phyloP scores from a whole-genome alignment of 2,329 filamentous ascomycete species.

The Aspergillus novofumigatus region DNA sequence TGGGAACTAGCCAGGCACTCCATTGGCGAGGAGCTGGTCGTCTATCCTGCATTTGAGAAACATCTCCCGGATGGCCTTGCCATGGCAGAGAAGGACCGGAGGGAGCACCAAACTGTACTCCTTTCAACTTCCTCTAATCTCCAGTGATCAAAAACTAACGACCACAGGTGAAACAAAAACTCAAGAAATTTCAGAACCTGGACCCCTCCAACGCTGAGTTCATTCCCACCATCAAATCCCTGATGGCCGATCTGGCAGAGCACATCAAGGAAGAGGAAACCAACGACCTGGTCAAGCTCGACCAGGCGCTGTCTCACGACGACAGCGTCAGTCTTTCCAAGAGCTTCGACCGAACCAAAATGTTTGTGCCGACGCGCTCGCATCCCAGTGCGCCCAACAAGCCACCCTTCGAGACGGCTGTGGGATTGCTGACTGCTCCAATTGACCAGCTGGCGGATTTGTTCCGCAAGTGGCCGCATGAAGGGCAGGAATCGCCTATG shows the following conservation, averaged over 20 bases:
- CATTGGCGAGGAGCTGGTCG: slow-evolving; percentile 48
- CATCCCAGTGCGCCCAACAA: slow-evolving; percentile 49
- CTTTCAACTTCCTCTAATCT: not conserved
- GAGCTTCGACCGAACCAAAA: slow-evolving; percentile 49
- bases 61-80: slow-evolving; percentile 41
- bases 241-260: slow-evolving; percentile 40
- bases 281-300: slow-evolving; percentile 45
- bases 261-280: slow-evolving; percentile 51
- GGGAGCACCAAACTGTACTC: slow-evolving; percentile 44
- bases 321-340: slow-evolving; percentile 34
- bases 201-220: slow-evolving; percentile 38
- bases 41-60: slow-evolving; percentile 52
- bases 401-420: slow-evolving; percentile 53
- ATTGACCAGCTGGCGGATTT: slow-evolving; percentile 53
- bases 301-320: slow-evolving; percentile 32
- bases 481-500: not conserved
- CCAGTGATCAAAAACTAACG: not conserved
- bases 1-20: slow-evolving; percentile 50
- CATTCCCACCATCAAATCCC: slow-evolving; percentile 34
- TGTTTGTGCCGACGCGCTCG: slow-evolving; percentile 47
- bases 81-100: slow-evolving; percentile 47
- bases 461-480: slow-evolving; percentile 49
- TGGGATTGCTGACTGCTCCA: slow-evolving; percentile 51
- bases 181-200: slow-evolving; percentile 47
- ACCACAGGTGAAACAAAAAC: slow-evolving; percentile 45